Evolutionary conservation across 164 flowering plant species (phyloP).

Genomic region (Magnolia sinica): DNA sequence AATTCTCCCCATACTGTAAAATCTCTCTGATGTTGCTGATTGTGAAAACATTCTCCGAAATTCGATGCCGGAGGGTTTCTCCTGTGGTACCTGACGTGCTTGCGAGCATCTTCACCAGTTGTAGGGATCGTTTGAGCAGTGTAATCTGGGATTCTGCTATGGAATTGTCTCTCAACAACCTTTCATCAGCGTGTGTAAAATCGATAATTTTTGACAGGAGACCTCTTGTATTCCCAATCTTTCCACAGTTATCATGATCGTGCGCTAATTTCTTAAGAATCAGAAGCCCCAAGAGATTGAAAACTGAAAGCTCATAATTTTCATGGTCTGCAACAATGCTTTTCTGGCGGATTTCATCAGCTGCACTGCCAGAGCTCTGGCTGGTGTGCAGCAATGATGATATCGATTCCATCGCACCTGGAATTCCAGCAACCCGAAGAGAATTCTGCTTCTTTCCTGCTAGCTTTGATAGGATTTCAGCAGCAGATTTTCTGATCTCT

Average conservation of each 20-base stretch:
- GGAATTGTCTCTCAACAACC: constrained; percentile 39
- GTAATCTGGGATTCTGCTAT: constrained; percentile 47
- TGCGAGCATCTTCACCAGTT: constrained; percentile 74
- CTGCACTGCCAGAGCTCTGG: constrained; percentile 30
- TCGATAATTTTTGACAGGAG: constrained; percentile 79
- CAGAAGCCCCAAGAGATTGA: constrained; percentile 74
- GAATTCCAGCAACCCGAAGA: constrained; percentile 78
- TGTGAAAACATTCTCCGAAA: constrained; percentile 82
- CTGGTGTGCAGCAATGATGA: constrained; percentile 66
- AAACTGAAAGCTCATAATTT: constrained; percentile 58
- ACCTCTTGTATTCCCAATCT: constrained; percentile 86
- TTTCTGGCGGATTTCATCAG: constrained; percentile 64
- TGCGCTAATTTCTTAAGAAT: constrained; percentile 82
- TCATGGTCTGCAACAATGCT: constrained; percentile 34
- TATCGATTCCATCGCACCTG: constrained; percentile 92
- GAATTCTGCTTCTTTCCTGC: constrained; percentile 84
- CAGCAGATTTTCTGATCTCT: constrained; percentile 75
- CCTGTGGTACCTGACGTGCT: constrained; percentile 78
- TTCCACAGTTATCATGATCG: constrained; percentile 86
- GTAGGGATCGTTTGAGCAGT: constrained; percentile 65
- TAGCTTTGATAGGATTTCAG: constrained; percentile 64
- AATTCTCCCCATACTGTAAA: constrained; percentile 59
- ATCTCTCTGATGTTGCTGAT: constrained; percentile 84
- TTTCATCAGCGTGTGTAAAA: constrained; percentile 61
- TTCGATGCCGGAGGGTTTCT: constrained; percentile 59